phyloP scores from a whole-genome alignment of 2,329 filamentous ascomycete species.

The Nectriaceae sp. region DNA sequence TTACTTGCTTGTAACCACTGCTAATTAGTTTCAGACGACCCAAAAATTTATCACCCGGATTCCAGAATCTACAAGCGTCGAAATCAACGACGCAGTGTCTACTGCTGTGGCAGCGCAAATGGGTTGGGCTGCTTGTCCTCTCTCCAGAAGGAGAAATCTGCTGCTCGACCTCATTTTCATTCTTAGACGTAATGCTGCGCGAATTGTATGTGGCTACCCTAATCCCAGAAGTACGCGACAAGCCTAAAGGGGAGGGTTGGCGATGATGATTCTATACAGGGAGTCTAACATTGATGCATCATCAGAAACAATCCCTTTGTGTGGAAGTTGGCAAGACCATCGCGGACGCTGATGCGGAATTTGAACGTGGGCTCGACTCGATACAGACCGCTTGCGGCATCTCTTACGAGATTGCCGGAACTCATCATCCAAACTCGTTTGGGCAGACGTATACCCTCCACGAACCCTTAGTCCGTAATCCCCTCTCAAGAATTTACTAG shows the following conservation, averaged over 20 bases:
- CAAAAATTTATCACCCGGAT: constrained; percentile 22
- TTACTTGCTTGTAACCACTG: neutral
- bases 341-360: constrained; percentile 21
- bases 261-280: constrained; percentile 1
- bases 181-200: constrained; percentile 5
- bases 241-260: no score
- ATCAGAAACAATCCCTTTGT: neutral
- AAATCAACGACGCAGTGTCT: constrained; percentile 15
- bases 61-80: constrained; percentile 21
- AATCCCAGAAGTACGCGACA: no score
- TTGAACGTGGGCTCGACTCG: constrained; percentile 21
- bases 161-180: constrained; percentile 7
- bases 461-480: constrained; percentile 8
- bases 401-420: constrained; percentile 12
- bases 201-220: constrained; percentile 13
- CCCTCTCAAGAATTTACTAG: neutral
- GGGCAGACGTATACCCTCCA: constrained; percentile 16
- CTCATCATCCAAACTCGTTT: constrained; percentile 1
- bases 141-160: neutral
- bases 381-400: constrained; percentile 18
- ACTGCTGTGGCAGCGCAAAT: constrained; percentile 12
- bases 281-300: constrained; percentile 4
- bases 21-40: constrained; percentile 11
- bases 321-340: constrained; percentile 23
- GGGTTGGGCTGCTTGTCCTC: constrained; percentile 5